A percentile compares a stretch with the other conserved stretches of the same genome.
These are phyloP conservation scores for Ogataea trehaloabstinens DNA, from an alignment of 805 yeast species.

Conservation along the genomic window DNA sequence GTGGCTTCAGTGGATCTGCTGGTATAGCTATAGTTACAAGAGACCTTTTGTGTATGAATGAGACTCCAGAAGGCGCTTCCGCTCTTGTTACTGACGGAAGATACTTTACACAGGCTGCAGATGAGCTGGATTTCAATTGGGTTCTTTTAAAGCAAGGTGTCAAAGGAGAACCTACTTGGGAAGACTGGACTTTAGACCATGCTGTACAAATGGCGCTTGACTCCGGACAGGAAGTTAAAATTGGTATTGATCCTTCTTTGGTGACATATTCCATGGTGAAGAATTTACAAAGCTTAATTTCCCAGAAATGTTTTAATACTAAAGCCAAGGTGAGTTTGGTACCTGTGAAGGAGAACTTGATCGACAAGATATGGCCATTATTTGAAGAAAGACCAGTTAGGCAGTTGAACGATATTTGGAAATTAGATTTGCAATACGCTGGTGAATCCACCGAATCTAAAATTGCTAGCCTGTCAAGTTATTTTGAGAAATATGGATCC, in stretches of 20 bases:
- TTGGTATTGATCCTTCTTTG: slow-evolving; percentile 50
- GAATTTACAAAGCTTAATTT: slow-evolving; percentile 33
- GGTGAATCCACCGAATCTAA: slow-evolving; percentile 68
- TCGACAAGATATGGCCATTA: slow-evolving; percentile 47
- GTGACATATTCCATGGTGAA: slow-evolving; percentile 37
- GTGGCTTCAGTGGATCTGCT: slow-evolving; percentile 61
- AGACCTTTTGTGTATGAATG: slow-evolving; percentile 49
- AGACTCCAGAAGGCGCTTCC: slow-evolving; percentile 52
- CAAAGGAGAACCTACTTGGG: slow-evolving; percentile 52
- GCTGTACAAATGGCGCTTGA: slow-evolving; percentile 50
- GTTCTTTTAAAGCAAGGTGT: slow-evolving; percentile 51
- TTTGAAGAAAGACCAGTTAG: slow-evolving; percentile 65
- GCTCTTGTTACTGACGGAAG: slow-evolving; percentile 61
- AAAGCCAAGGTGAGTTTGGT: slow-evolving; percentile 40
- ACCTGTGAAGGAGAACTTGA: slow-evolving; percentile 46
- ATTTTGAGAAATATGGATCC: slow-evolving; percentile 33
- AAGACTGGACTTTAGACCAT: slow-evolving; percentile 53
- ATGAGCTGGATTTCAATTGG: slow-evolving; percentile 64
- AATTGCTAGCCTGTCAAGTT: slow-evolving; percentile 42
- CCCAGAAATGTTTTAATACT: slow-evolving; percentile 22
- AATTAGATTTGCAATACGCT: slow-evolving; percentile 51
- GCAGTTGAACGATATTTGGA: slow-evolving; percentile 46
- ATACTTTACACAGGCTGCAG: slow-evolving; percentile 56
- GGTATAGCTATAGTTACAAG: slow-evolving; percentile 59
- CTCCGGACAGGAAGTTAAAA: slow-evolving; percentile 34